Base-by-base conservation (phyloP, 2,329 filamentous ascomycete genomes). In the Keithomyces neogunnii region DNA sequence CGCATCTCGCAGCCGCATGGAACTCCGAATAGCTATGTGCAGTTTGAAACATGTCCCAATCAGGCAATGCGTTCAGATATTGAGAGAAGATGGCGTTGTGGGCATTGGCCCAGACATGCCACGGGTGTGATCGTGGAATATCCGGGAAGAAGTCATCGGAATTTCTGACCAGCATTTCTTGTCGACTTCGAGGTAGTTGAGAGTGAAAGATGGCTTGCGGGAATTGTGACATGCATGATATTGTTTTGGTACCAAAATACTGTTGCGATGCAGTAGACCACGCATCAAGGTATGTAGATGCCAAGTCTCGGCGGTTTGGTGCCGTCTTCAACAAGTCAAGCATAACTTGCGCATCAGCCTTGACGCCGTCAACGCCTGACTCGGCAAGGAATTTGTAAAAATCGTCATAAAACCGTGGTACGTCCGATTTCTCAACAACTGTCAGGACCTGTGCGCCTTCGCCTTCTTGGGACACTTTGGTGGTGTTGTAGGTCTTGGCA, bases 61-160 rank as follows among this genome's bases (percentile, higher is more conserved):
- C 91, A 0, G 93, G 92, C 1, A 97, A 70, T 1, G 89, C 81
- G 59, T 96, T 96, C 33, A 97, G 74, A 62, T 93, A 85, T 56
- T 89, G 84, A 2, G 86, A 91, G 11, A 97, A 73, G 1, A 97
- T 74, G 33, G 82, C 77, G 64, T 95, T 96, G 68, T 96, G 88
- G 0, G 92, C 92, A 63, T 97, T 99, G 56, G 86, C 82, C 75
- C 95, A 99, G 36, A 97, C 79, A 66, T 99, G 93, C 92, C 93
- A 99, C 0, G 91, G 81, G 55, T 99, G 93, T 5, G 86, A 89
- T 0, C 82, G 78, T 0, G 85, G 80, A 3, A 90, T 79, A 44
- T 90, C 81, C 0, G 93, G 93, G 66, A 95, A 96, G 74, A 91
- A 99, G 68, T 97, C 88, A 56, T 85, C 91, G 1, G 88, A 95